These are phyloP conservation scores for Malassezia furfur DNA, from an alignment of 1,284 basidiomycete genomes.

Conservation along the genomic window DNA sequence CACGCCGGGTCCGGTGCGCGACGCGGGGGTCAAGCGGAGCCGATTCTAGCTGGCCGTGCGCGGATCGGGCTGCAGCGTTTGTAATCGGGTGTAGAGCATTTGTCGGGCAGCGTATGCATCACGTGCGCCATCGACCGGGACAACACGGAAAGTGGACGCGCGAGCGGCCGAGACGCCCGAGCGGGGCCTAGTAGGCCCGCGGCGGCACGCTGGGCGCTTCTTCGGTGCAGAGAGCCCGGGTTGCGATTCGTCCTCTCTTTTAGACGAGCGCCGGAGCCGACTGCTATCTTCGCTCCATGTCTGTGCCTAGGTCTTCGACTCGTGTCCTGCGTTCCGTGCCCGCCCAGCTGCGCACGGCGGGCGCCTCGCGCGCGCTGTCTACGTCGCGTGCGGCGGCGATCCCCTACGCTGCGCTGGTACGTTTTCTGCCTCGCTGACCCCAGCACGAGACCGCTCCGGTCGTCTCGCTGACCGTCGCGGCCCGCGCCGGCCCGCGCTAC, in stretches of 20 bases:
- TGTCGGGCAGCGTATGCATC: constrained; percentile 2
- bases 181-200: constrained; percentile 7
- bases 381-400: constrained; percentile 5
- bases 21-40: constrained; percentile 29
- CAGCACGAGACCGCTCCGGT: constrained; percentile 17
- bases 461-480: constrained; percentile 14
- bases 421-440: not conserved
- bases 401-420: constrained; percentile 13
- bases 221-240: constrained; percentile 13
- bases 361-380: constrained; percentile 7
- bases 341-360: constrained; percentile 13
- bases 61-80: not conserved
- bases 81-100: constrained; percentile 2
- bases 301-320: constrained; percentile 18
- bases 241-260: not conserved
- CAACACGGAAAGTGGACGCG: constrained; percentile 12
- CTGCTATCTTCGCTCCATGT: constrained; percentile 5
- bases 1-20: constrained; percentile 24
- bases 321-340: constrained; percentile 18
- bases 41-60: constrained; percentile 24
- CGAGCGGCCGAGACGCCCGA: not conserved
- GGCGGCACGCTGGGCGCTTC: constrained; percentile 1
- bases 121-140: constrained; percentile 16
- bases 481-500: constrained; percentile 17
- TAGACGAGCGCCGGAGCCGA: constrained; percentile 13